Evolutionary conservation across 1,284 basidiomycete species (phyloP).

Genomic region (Leccinum insigne): DNA sequence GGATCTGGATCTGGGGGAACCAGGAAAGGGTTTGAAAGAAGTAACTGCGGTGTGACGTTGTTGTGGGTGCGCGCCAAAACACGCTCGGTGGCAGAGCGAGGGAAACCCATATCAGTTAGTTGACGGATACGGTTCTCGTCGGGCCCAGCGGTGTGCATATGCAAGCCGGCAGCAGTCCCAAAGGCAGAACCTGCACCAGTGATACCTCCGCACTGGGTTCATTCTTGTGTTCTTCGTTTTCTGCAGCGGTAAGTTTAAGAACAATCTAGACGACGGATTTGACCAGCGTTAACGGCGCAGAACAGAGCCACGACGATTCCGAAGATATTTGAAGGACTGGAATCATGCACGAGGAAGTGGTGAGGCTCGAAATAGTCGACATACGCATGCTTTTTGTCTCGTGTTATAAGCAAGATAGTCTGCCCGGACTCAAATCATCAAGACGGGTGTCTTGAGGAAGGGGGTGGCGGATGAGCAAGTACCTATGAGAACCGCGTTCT

Average conservation of each 20-base stretch:
- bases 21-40: conserved; percentile 83
- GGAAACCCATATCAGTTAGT: conserved; percentile 97
- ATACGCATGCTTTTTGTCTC: conserved; percentile 77
- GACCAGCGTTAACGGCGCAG: conserved; percentile 72
- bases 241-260: conserved; percentile 80
- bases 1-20: conserved; percentile 52
- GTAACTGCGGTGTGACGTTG: conserved; percentile 85
- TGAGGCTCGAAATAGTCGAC: conserved; percentile 81
- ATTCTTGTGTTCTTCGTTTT: conserved; percentile 71
- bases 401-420: conserved; percentile 70
- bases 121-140: conserved; percentile 81
- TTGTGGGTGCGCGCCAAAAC: conserved; percentile 87
- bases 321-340: conserved; percentile 75
- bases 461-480: conserved; percentile 32
- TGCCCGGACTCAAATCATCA: conserved; percentile 76
- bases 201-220: conserved; percentile 29
- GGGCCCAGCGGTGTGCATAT: conserved; percentile 48
- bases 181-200: conserved; percentile 30
- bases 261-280: conserved; percentile 77
- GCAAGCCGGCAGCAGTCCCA: conserved; percentile 39
- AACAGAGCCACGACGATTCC: conserved; percentile 83
- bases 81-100: conserved; percentile 79
- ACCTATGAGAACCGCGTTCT: conserved; percentile 89
- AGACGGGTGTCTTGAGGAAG: conserved; percentile 41
- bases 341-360: conserved; percentile 82